These are phyloP conservation scores for Cryomyces antarcticus DNA, from an alignment of 495 filamentous ascomycete species.

Conservation along the genomic window DNA sequence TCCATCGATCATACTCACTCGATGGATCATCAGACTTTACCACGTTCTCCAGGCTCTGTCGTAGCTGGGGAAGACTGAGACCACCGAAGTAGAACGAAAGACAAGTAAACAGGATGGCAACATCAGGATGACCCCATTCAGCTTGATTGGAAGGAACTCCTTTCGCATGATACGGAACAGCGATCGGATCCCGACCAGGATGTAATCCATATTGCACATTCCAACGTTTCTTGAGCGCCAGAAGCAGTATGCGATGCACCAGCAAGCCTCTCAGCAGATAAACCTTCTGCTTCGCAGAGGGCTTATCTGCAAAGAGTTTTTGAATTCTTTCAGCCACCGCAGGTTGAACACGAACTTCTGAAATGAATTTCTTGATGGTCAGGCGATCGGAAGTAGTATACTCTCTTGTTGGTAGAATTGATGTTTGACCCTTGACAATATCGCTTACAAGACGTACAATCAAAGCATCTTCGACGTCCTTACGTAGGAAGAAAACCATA, in stretches of 20 bases:
- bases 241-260: slow-evolving; percentile 21
- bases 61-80: slow-evolving; percentile 20
- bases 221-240: slow-evolving; percentile 22
- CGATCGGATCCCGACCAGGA: slow-evolving; percentile 21
- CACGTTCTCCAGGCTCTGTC: slow-evolving; percentile 20
- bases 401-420: slow-evolving; percentile 13
- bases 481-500: slow-evolving; percentile 22
- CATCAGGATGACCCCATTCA: slow-evolving; percentile 35
- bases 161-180: slow-evolving; percentile 26
- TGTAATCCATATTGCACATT: slow-evolving; percentile 27
- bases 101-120: slow-evolving; percentile 32
- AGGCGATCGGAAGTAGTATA: slow-evolving; percentile 3
- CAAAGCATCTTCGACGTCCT: slow-evolving; percentile 19
- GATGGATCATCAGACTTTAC: slow-evolving; percentile 31
- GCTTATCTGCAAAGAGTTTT: slow-evolving; percentile 15
- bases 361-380: slow-evolving; percentile 18
- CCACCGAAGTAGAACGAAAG: slow-evolving; percentile 32
- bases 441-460: slow-evolving; percentile 14
- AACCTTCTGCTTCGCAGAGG: slow-evolving; percentile 14
- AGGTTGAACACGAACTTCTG: slow-evolving; percentile 4
- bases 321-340: slow-evolving; percentile 7
- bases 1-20: slow-evolving; percentile 28
- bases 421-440: slow-evolving; percentile 12
- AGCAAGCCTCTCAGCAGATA: slow-evolving; percentile 23
- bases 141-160: slow-evolving; percentile 27